Percentiles rank a stretch among this genome's conserved stretches.
These are phyloP conservation scores for Lentinula sp. DNA, from an alignment of 768 basidiomycete genomes.

Conservation along the genomic window DNA sequence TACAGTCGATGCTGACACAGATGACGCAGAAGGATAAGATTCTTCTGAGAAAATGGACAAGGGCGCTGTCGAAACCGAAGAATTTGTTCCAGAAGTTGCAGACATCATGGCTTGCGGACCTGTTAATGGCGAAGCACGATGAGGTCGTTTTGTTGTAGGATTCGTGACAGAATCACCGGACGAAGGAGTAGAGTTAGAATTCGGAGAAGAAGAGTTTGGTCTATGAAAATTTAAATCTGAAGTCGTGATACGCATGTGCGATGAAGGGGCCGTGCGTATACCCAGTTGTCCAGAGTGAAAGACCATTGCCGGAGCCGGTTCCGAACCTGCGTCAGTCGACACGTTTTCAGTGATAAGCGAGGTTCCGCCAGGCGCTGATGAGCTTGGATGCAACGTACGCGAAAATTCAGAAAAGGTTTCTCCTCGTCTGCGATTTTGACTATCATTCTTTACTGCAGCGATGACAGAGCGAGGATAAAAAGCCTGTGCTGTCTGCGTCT, in stretches of 20 bases:
- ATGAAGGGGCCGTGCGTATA: neutral
- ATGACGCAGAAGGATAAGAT: neutral
- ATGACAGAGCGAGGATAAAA: neutral
- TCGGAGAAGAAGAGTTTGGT: neutral
- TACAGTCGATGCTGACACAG: neutral
- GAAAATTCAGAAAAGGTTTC: constrained; percentile 5
- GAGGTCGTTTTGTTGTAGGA: neutral
- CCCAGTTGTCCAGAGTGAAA: neutral
- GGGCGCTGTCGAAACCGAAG: neutral
- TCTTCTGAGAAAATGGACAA: neutral
- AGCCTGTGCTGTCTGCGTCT: neutral
- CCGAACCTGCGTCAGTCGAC: neutral
- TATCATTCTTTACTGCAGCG: neutral
- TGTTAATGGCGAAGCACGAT: neutral
- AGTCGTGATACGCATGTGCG: constrained; percentile 3
- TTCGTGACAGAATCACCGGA: neutral
- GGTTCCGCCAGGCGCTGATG: neutral
- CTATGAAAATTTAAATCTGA: neutral
- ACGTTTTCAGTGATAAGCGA: neutral
- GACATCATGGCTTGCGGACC: neutral
- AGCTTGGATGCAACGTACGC: neutral
- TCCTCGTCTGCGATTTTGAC: neutral
- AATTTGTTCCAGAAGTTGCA: neutral
- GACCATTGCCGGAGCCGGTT: neutral
- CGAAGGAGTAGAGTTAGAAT: neutral